Conservation (phyloP, 2,329 filamentous ascomycete species). For the Ilyonectria destructans region DNA sequence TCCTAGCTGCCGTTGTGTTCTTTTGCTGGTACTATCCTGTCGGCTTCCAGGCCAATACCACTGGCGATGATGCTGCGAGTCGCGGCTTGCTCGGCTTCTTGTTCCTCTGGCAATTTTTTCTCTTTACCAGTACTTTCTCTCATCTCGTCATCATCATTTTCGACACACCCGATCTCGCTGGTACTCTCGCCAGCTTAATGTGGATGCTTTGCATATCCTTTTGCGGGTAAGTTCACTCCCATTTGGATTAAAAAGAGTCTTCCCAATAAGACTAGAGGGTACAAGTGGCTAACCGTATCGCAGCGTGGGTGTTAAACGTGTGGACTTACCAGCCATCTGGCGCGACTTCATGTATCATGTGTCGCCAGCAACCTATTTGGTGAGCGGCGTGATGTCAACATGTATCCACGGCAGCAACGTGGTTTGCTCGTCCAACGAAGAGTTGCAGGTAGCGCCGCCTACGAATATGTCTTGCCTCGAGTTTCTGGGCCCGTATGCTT, state of each 20-base stretch:
- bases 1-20: conserved; percentile 73
- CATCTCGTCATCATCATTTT: conserved; percentile 71
- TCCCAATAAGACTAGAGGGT: background rate
- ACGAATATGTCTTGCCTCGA: conserved; percentile 66
- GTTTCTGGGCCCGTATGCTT: conserved; percentile 67
- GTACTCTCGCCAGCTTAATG: conserved; percentile 74
- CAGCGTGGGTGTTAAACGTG: conserved; percentile 73
- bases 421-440: conserved; percentile 75
- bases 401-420: conserved; percentile 74
- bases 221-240: conserved; percentile 56
- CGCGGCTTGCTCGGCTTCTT: conserved; percentile 76
- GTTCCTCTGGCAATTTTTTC: conserved; percentile 73
- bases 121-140: conserved; percentile 77
- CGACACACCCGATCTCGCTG: conserved; percentile 72
- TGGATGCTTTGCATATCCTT: conserved; percentile 76
- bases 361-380: conserved; percentile 81
- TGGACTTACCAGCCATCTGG: conserved; percentile 78
- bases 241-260: conserved; percentile 55
- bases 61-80: conserved; percentile 54
- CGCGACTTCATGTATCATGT: conserved; percentile 79
- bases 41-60: conserved; percentile 72
- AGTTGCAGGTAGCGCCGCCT: conserved; percentile 73
- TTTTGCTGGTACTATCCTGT: conserved; percentile 77
- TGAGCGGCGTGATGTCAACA: conserved; percentile 74
- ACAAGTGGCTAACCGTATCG: background rate